Conservation (phyloP, 352 stramenopile species). For the Phytophthora hibernalis region DNA sequence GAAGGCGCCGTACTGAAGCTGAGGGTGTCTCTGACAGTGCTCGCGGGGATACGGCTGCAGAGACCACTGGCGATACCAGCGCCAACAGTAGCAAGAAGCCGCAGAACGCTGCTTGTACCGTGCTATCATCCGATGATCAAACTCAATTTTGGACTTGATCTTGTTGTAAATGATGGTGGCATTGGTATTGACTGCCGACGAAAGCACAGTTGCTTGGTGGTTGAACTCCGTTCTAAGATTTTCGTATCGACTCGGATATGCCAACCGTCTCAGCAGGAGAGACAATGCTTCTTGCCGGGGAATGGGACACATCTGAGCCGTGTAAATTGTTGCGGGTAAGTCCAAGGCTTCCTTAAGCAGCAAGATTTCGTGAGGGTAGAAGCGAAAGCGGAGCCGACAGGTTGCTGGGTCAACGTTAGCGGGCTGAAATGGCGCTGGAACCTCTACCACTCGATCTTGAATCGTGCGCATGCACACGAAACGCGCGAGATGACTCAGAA, state of each 20-base stretch:
- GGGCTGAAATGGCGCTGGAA: not conserved
- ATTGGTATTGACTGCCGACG: not conserved
- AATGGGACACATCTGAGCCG: not conserved
- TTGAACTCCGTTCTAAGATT: not conserved
- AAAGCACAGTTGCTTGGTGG: not conserved
- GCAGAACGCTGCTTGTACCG: slow-evolving; percentile 7
- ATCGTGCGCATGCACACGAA: not conserved
- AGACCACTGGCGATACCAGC: no score
- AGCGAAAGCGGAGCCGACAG: not conserved
- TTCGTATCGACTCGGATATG: not conserved
- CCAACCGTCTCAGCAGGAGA: not conserved
- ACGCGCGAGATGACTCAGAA: not conserved
- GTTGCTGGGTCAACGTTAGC: not conserved
- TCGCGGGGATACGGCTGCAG: no score
- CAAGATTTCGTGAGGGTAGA: not conserved
- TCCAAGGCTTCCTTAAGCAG: not conserved
- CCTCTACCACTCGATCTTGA: not conserved
- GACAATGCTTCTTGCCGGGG: not conserved
- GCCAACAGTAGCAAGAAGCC: no score
- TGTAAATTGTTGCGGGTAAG: not conserved
- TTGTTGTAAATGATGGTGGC: slow-evolving; percentile 2
- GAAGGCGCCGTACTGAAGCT: no score
- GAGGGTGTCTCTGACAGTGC: no score
- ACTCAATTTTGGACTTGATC: slow-evolving; percentile 10
- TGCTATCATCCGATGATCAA: slow-evolving; percentile 13